Evolutionary conservation across 2,329 filamentous ascomycete species (phyloP), one percentile per base, ranked within the genome.

Genomic region (Orbilia blumenaviensis): DNA sequence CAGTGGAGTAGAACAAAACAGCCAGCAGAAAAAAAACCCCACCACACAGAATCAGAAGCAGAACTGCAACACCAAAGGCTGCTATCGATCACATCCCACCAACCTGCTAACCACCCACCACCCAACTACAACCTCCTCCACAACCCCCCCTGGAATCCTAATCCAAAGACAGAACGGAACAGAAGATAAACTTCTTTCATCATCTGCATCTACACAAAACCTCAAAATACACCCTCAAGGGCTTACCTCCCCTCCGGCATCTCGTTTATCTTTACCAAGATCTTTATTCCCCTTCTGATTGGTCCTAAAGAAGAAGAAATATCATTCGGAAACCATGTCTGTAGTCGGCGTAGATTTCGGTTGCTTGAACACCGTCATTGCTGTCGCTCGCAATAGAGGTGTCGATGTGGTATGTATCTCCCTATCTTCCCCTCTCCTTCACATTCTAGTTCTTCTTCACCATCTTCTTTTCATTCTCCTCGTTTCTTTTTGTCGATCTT

Each of bases 381-480:
- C 94, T 84, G 94, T 98, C 84, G 95, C 95, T 83, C 90, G 95
- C 84, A 98, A 98, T 86, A 94, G 96, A 84, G 95, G 95, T 86
- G 95, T 99, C 84, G 95, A 99, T 87, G 95, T 99, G 84, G 93
- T 97, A 88, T 83, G 93, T 95, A n/a, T n/a, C n/a, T n/a, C n/a
- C n/a, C n/a, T n/a, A n/a, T n/a, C n/a, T n/a, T n/a, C n/a, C n/a
- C n/a, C n/a, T n/a, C n/a, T n/a, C n/a, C n/a, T n/a, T n/a, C n/a
- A n/a, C n/a, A n/a, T n/a, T 10, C 32, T 38, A 2, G 2, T 23
- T 12, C 42, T 21, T 18, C 18, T 38, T 27, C 27, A 34, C 27
- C 46, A 14, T 25, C 32, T 32, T 23, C 25, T 16, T 29, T 14
- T 21, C 21, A 66, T 44, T 38, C 18, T 8, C 9, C 44, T 50